Evolutionary conservation across 768 basidiomycete species (phyloP), one percentile per base, ranked within the genome.

Genomic region (Rhodocollybia butyracea): DNA sequence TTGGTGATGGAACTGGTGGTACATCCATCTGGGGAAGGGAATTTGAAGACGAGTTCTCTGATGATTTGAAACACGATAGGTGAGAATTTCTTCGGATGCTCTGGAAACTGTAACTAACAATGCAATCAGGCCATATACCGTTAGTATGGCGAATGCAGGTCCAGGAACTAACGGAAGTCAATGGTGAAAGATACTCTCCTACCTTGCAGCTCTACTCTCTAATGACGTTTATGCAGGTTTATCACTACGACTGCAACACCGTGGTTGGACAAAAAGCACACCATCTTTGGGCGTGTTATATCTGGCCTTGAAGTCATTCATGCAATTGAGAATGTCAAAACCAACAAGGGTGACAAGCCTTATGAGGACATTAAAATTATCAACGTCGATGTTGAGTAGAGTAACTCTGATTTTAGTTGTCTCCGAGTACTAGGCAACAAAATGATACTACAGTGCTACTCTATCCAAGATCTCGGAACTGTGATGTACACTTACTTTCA

Each of bases 181-280:
- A n/a, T n/a, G n/a, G n/a, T n/a, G n/a, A n/a, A n/a, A n/a, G n/a
- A n/a, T n/a, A n/a, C n/a, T n/a, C n/a, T n/a, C n/a, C n/a, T n/a
- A n/a, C n/a, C n/a, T 94, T 91, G 2, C 96, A 98, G 66, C 98
- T 98, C 78, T 98, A n/a, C n/a, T n/a, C n/a, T n/a, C n/a, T n/a
- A n/a, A n/a, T n/a, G n/a, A n/a, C n/a, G n/a, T n/a, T n/a, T n/a
- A n/a, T n/a, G n/a, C n/a, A n/a, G n/a, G n/a, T n/a, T 98, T 74
- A 93, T 98, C 66, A 98, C 95, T 6, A 97, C 94, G 4, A 94
- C 88, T 2, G 88, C 94, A 8, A 92, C 91, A 8, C 91, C 94
- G 6, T 96, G 93, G 93, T 73, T 96, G 60, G 93, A 96, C 71
- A 88, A 83, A 69, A 93, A 91, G 62, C 88, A 91, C 66, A 96